These are phyloP conservation scores for Collybia sp. DNA, from an alignment of 768 basidiomycete species.

Conservation along the genomic window DNA sequence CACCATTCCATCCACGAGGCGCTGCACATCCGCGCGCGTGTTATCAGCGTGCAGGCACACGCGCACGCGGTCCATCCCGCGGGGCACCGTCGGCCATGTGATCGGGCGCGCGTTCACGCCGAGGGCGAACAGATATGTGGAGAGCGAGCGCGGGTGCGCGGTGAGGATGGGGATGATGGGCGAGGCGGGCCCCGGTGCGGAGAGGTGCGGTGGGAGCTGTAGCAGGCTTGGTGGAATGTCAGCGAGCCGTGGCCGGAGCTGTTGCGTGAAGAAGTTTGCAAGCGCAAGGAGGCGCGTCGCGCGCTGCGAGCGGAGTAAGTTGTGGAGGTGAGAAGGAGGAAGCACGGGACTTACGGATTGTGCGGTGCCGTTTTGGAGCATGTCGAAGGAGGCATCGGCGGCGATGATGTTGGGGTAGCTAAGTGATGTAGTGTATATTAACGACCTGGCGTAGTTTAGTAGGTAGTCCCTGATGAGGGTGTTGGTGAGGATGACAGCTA, in stretches of 20 bases:
- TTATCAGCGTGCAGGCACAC: slow-evolving; percentile 88
- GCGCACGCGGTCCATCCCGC: slow-evolving; percentile 77
- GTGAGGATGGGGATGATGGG: slow-evolving; percentile 89
- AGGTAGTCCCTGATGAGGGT: slow-evolving; percentile 76
- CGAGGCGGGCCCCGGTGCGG: slow-evolving; percentile 30
- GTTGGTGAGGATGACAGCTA: slow-evolving; percentile 74
- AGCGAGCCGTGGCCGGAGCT: slow-evolving; percentile 23
- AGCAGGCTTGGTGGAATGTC: slow-evolving; percentile 29
- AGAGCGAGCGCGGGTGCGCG: slow-evolving; percentile 67
- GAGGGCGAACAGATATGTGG: slow-evolving; percentile 51
- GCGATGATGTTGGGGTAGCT: slow-evolving; percentile 74
- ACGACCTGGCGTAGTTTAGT: slow-evolving; percentile 85
- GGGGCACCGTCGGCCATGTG: slow-evolving; percentile 86
- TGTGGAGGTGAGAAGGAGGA: background rate
- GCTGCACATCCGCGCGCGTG: slow-evolving; percentile 54
- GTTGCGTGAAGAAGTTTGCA: slow-evolving; percentile 33
- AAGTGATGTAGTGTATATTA: slow-evolving; percentile 90
- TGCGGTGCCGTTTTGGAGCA: slow-evolving; percentile 66
- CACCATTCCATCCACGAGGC: slow-evolving; percentile 46
- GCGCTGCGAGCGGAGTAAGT: slow-evolving; percentile 13
- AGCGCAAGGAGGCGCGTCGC: slow-evolving; percentile 37
- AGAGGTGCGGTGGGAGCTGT: slow-evolving; percentile 32
- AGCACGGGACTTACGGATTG: slow-evolving; percentile 37
- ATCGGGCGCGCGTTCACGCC: slow-evolving; percentile 73
- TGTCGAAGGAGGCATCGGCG: slow-evolving; percentile 73